These are phyloP conservation scores for Aspergillus bertholletiae DNA, from an alignment of 495 filamentous ascomycete genomes.

Conservation along the genomic window DNA sequence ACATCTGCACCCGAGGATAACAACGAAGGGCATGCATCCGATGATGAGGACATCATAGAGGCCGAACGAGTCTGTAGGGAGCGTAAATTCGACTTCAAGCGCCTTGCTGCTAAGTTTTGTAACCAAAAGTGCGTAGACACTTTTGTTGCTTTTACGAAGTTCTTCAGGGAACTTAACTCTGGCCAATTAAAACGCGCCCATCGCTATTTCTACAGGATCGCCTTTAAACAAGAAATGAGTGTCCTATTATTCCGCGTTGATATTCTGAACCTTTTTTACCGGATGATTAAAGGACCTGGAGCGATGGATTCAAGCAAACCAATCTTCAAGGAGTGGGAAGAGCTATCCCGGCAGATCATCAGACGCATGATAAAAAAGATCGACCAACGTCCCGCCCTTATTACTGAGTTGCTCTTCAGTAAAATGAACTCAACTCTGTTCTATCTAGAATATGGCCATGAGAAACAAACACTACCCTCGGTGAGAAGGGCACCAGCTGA, in stretches of 20 bases:
- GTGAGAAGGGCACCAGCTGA: slow-evolving; percentile 62
- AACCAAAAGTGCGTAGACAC: slow-evolving; percentile 85
- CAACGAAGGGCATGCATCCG: slow-evolving; percentile 59
- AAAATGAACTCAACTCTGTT: slow-evolving; percentile 81
- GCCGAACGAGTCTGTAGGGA: slow-evolving; percentile 70
- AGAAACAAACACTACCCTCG: slow-evolving; percentile 65
- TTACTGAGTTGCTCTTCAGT: slow-evolving; percentile 89
- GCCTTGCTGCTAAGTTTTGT: slow-evolving; percentile 76
- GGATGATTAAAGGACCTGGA: slow-evolving; percentile 89
- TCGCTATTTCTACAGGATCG: slow-evolving; percentile 90
- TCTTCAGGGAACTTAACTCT: slow-evolving; percentile 75
- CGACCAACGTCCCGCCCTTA: slow-evolving; percentile 74
- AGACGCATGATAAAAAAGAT: slow-evolving; percentile 74
- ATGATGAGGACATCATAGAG: slow-evolving; percentile 68
- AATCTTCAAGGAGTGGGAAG: slow-evolving; percentile 86
- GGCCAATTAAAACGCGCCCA: slow-evolving; percentile 89
- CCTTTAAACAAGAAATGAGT: slow-evolving; percentile 89
- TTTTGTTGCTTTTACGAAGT: slow-evolving; percentile 75
- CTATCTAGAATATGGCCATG: slow-evolving; percentile 87
- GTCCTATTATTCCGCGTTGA: slow-evolving; percentile 87
- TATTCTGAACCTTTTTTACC: slow-evolving; percentile 81
- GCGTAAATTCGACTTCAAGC: slow-evolving; percentile 89
- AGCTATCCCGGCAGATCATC: slow-evolving; percentile 77
- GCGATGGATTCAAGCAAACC: slow-evolving; percentile 60
- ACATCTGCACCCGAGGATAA: slow-evolving; percentile 28